These are phyloP conservation scores for Boletellus sp. DNA, from an alignment of 768 basidiomycete genomes.

Conservation along the genomic window DNA sequence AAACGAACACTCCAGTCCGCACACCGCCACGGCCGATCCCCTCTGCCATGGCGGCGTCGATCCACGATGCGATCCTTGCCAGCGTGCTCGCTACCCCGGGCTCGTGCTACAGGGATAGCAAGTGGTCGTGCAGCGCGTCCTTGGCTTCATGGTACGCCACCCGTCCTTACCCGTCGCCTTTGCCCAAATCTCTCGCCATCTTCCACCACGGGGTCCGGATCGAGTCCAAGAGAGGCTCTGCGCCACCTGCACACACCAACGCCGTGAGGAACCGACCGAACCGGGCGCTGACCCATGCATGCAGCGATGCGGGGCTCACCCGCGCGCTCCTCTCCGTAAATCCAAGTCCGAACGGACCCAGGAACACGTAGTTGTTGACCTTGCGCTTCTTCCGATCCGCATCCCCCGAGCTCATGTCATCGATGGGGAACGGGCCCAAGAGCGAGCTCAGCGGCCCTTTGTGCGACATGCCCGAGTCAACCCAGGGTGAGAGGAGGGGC, in stretches of 20 bases:
- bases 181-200: conserved; percentile 53
- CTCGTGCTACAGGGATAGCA: conserved; percentile 50
- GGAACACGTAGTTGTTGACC: conserved; percentile 33
- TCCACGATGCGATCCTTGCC: conserved; percentile 49
- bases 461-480: conserved; percentile 19
- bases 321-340: conserved; percentile 49
- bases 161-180: conserved; percentile 34
- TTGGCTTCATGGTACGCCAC: conserved; percentile 48
- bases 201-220: conserved; percentile 45
- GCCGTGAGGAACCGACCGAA: conserved; percentile 61
- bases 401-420: conserved; percentile 26
- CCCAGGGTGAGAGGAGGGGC: conserved; percentile 36
- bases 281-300: conserved; percentile 34
- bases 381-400: not conserved
- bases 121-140: conserved; percentile 53
- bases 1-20: no score
- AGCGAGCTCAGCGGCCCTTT: conserved; percentile 36
- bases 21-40: no score
- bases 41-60: no score
- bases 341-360: conserved; percentile 46
- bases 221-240: conserved; percentile 54
- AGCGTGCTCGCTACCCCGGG: conserved; percentile 52
- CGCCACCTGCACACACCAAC: conserved; percentile 56
- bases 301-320: conserved; percentile 55
- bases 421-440: conserved; percentile 21